Percentiles rank a stretch among this genome's conserved stretches.
phyloP scores from a whole-genome alignment of 768 basidiomycete genomes.

The Boletus sensibilis region DNA sequence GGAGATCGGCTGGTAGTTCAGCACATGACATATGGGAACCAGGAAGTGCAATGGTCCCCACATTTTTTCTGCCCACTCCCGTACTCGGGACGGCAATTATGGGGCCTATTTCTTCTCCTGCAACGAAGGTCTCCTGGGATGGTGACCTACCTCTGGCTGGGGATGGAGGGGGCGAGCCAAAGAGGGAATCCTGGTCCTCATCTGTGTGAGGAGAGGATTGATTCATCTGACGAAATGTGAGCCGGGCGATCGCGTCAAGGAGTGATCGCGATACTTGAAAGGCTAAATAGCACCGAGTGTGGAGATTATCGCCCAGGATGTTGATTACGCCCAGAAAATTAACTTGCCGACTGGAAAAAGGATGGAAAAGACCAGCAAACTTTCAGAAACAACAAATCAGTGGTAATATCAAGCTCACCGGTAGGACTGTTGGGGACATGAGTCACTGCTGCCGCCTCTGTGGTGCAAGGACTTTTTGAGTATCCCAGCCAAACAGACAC shows the following conservation, averaged over 20 bases:
- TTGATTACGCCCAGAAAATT: neutral
- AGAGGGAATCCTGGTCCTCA: constrained; percentile 68
- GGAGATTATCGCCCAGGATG: constrained; percentile 4
- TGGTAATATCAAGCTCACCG: constrained; percentile 2
- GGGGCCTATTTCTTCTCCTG: constrained; percentile 17
- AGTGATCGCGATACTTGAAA: constrained; percentile 21
- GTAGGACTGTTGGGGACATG: neutral
- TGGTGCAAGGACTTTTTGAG: neutral
- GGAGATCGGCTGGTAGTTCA: constrained; percentile 80
- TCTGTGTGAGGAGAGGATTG: constrained; percentile 8
- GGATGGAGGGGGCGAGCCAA: constrained; percentile 75
- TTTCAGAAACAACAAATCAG: neutral
- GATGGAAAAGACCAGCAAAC: neutral
- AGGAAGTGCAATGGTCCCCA: constrained; percentile 99
- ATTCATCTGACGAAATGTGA: constrained; percentile 24
- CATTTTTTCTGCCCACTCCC: constrained; percentile 46
- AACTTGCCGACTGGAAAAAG: neutral
- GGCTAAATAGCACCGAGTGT: neutral
- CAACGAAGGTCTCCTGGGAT: constrained; percentile 42
- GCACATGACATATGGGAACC: constrained; percentile 81
- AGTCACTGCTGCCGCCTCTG: neutral
- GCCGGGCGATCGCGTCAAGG: constrained; percentile 6
- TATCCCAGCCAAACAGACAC: neutral
- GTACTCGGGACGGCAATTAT: constrained; percentile 28
- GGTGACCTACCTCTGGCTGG: constrained; percentile 76